A percentile compares a stretch with the other conserved stretches of the same genome.
Evolutionary conservation across 495 filamentous ascomycete species (phyloP).

Genomic region (Pseudomonodictys pantanalensis): DNA sequence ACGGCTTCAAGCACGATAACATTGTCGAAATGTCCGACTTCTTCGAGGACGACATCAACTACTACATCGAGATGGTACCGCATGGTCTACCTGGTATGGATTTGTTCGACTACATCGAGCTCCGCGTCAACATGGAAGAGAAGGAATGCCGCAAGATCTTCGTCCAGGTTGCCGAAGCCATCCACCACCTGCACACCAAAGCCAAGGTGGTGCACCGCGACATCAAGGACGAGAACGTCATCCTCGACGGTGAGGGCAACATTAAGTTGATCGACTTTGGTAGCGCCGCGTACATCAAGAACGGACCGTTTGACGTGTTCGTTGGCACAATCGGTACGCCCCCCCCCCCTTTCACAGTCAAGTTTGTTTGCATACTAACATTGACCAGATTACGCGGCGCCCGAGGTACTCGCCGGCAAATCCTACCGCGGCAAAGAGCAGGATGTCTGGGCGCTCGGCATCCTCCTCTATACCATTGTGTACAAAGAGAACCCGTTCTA

Average conservation of each 20-base stretch:
- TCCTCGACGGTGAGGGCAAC: slow-evolving; percentile 89
- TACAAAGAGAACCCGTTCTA: slow-evolving; percentile 99
- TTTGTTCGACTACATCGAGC: slow-evolving; percentile 97
- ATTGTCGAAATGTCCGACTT: slow-evolving; percentile 99
- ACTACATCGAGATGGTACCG: slow-evolving; percentile 98
- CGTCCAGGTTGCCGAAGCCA: slow-evolving; percentile 80
- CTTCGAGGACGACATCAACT: slow-evolving; percentile 97
- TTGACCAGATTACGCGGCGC: slow-evolving; percentile 84
- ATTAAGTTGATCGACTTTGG: slow-evolving; percentile 99
- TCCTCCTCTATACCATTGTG: slow-evolving; percentile 94
- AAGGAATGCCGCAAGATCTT: slow-evolving; percentile 92
- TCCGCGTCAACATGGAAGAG: slow-evolving; percentile 95
- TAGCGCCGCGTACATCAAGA: slow-evolving; percentile 96
- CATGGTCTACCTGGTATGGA: slow-evolving; percentile 98
- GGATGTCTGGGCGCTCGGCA: slow-evolving; percentile 98
- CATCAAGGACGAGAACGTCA: slow-evolving; percentile 98
- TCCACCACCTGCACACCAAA: slow-evolving; percentile 88
- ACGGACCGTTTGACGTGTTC: slow-evolving; percentile 97
- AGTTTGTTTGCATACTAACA: neutral
- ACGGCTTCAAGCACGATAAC: slow-evolving; percentile 85
- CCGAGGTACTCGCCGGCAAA: slow-evolving; percentile 90
- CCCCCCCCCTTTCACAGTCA: neutral
- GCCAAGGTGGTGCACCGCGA: slow-evolving; percentile 93
- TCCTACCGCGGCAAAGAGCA: slow-evolving; percentile 95
- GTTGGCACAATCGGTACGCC: slow-evolving; percentile 93